Evolutionary conservation across 768 basidiomycete genomes (phyloP).

Genomic region (Russula ochroleuca): DNA sequence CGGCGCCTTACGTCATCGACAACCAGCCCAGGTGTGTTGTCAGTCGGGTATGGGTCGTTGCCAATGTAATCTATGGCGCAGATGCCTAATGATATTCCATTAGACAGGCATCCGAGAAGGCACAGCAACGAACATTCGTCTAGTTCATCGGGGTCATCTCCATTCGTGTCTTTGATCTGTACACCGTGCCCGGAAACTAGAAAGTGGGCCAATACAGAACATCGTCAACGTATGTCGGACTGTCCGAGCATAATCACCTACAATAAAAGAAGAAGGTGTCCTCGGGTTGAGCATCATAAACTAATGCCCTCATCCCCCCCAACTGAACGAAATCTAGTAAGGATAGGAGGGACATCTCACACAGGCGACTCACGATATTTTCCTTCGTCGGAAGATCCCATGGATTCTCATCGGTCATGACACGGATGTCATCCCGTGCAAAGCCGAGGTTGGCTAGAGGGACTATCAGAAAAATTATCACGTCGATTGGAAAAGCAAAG

Average conservation of each 20-base stretch:
- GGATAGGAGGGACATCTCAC: neutral
- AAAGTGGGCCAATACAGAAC: neutral
- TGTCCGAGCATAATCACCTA: neutral
- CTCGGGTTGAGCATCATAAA: neutral
- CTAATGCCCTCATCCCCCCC: neutral
- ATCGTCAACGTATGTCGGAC: neutral
- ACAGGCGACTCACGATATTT: constrained; percentile 2
- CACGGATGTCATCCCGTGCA: neutral
- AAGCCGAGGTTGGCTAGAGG: neutral
- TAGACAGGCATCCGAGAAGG: neutral
- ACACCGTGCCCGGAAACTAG: neutral
- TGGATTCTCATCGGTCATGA: neutral
- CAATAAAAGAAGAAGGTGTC: constrained; percentile 9
- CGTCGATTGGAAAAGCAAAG: neutral
- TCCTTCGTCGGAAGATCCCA: neutral
- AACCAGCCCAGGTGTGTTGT: neutral
- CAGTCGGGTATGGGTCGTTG: neutral
- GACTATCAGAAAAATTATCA: neutral
- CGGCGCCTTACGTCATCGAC: neutral
- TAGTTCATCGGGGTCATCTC: neutral
- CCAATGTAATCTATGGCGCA: neutral
- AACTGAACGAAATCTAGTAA: neutral
- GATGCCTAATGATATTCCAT: neutral
- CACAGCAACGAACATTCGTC: constrained; percentile 1
- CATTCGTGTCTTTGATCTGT: neutral